These are phyloP conservation scores for Aspergillus sp. DNA, from an alignment of 2,329 filamentous ascomycete species.

Conservation along the genomic window DNA sequence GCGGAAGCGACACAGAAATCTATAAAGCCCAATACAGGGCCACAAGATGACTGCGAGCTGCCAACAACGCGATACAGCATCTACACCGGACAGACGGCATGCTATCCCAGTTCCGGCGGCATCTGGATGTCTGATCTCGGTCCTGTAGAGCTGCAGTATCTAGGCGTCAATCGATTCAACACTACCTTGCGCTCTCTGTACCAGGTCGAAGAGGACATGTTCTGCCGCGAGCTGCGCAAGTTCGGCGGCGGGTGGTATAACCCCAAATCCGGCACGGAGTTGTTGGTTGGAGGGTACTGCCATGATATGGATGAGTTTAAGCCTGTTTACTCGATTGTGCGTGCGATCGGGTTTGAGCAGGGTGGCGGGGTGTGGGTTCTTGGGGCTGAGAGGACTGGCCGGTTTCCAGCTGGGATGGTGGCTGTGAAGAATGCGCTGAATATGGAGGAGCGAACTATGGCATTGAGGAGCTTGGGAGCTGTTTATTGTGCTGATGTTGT, in stretches of 20 bases:
- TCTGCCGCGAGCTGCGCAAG: background rate
- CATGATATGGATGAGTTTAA: background rate
- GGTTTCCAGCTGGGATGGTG: background rate
- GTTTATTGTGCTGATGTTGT: background rate
- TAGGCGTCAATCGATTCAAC: constrained; percentile 2
- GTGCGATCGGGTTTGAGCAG: background rate
- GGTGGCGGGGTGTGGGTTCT: constrained; percentile 4
- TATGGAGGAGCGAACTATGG: constrained; percentile 4
- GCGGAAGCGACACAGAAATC: no score
- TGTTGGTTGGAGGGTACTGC: background rate
- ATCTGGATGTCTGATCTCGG: constrained; percentile 5
- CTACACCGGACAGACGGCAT: background rate
- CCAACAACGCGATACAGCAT: constrained; percentile 4
- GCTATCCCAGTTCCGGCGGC: constrained; percentile 5
- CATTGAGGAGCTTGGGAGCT: background rate
- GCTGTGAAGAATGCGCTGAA: constrained; percentile 4
- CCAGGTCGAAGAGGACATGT: constrained; percentile 1
- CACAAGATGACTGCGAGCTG: background rate
- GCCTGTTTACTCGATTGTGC: background rate
- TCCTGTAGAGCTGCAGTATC: constrained; percentile 1
- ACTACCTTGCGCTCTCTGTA: background rate
- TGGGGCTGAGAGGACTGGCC: background rate
- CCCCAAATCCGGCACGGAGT: background rate
- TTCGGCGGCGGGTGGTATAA: constrained; percentile 7
- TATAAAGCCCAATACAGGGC: no score